Evolutionary conservation across 1,284 basidiomycete genomes (phyloP), one percentile per base, ranked within the genome.

Genomic region (Pterula multifida): DNA sequence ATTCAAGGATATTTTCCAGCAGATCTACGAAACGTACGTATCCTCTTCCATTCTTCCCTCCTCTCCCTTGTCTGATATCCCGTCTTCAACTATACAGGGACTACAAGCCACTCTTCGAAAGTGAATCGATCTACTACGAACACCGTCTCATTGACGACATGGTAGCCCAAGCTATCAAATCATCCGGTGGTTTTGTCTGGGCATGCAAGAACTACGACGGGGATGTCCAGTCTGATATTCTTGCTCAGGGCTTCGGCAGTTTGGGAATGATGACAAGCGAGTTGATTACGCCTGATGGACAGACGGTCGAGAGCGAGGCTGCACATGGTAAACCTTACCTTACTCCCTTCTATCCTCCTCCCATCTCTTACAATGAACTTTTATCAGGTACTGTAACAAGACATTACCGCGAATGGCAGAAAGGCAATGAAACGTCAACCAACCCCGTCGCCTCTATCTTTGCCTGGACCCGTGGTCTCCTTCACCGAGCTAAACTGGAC

Each of bases 401-500:
- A 32, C 95, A 98, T 71, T 98, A 93, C 73, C 86, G 95, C 53
- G 93, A 98, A 71, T 88, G 85, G 68, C 94, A 98, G 70, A 94
- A 96, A 72, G 90, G 90, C 54, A 83, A 87, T 55, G 92, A 97
- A 70, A 97, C 92, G 13, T 91, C 89, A 54, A 98, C 95, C 53
- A 98, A 98, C 80, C 93, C 93, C 32, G 93, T 98, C 57, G 95
- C 95, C 39, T 94, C 90, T 52, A 98, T 98, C 73, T 98, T 95
- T 62, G 95, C 95, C 12, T 98, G 95, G 95, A 98, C 95, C 15
- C 83, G 96, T 48, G 95, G 95, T 1, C 75, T 97, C 28, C 70
- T 92, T 35, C 92, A 95, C 73, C 85, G 95, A 55, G 95, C 93
- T 57, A 93, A 92, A 72, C 76, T 97, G 26, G 95, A 98, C 66